Evolutionary conservation across 257 asterid species (phyloP).

Genomic region (Fraxinus anomala): DNA sequence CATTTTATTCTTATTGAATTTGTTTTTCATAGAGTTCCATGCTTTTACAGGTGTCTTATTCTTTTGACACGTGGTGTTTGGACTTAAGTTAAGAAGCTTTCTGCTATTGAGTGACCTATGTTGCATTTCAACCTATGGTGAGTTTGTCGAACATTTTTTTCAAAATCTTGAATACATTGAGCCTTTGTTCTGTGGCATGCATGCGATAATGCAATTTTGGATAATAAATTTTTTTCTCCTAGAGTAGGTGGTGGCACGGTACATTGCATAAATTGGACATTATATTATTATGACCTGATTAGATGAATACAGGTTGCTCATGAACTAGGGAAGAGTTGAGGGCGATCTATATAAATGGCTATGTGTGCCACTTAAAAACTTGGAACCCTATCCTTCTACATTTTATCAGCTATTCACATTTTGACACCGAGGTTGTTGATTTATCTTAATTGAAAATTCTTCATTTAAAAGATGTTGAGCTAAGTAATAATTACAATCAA

Average conservation of each 20-base stretch:
- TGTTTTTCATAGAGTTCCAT: constrained; percentile 12
- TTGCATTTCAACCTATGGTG: constrained; percentile 23
- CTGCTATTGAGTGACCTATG: background rate
- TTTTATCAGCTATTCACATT: background rate
- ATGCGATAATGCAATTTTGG: background rate
- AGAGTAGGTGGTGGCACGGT: too few relatives aligned
- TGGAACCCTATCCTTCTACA: background rate
- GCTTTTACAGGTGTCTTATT: constrained; percentile 14
- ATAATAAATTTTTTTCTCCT: too few relatives aligned
- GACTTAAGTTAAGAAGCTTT: background rate
- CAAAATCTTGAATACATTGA: background rate
- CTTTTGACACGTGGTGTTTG: constrained; percentile 7
- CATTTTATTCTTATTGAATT: background rate
- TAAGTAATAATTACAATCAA: background rate
- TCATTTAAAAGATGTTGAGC: background rate
- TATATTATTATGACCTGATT: background rate
- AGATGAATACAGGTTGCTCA: background rate
- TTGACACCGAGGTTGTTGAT: background rate
- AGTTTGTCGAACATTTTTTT: constrained; percentile 13
- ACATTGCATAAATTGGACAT: background rate
- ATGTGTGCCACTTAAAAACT: background rate
- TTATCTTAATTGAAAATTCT: background rate
- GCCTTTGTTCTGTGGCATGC: background rate
- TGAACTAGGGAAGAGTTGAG: background rate
- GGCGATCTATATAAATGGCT: background rate